Base-by-base conservation (phyloP, 768 basidiomycete species). In the Pleurotus ostreatus region DNA sequence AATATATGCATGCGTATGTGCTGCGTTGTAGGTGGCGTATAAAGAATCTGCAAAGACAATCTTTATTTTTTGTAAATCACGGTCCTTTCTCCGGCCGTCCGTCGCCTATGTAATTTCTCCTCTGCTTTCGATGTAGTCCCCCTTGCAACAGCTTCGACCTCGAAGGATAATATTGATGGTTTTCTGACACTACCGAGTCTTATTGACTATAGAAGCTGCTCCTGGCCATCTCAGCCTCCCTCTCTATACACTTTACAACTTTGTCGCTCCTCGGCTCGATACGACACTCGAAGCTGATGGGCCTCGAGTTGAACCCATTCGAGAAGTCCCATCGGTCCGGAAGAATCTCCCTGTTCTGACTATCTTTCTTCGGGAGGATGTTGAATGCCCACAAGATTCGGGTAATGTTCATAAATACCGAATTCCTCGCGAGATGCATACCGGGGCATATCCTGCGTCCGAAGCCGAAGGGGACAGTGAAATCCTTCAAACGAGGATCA, bases 401-500 rank as follows among this genome's bases (percentile, higher is more conserved):
- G 6, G 74, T 64, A n/a, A 71, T 59, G 51, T 71, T 70, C 52
- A 71, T 67, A 59, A 70, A 73, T 15, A 72, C 41, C 0, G 69
- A 71, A 51, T 68, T 70, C 43, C 63, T 63, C 2, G 73, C 74
- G 13, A 74, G 66, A 39, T 70, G 70, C 62, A 69, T 70, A 1
- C 70, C 72, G 0, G 68, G 74, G 55, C 74, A 76, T 16, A 72
- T 68, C 26, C 74, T 65, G 47, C 75, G 60, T 34, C 75, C 76
- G 57, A 75, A 77, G 2, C 76, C 71, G 59, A 75, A 78, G 9
- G 71, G 69, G 38, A 73, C 63, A 18, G 70, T 69, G 41, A 72
- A 71, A 12, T 65, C 58, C 57, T 67, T 58, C 15, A 73, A 47
- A 3, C 70, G 66, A 3, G 70, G 62, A 55, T 55, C 13, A 12